Evolutionary conservation across 495 filamentous ascomycete species (phyloP).

Genomic region (Rhypophila decipiens): DNA sequence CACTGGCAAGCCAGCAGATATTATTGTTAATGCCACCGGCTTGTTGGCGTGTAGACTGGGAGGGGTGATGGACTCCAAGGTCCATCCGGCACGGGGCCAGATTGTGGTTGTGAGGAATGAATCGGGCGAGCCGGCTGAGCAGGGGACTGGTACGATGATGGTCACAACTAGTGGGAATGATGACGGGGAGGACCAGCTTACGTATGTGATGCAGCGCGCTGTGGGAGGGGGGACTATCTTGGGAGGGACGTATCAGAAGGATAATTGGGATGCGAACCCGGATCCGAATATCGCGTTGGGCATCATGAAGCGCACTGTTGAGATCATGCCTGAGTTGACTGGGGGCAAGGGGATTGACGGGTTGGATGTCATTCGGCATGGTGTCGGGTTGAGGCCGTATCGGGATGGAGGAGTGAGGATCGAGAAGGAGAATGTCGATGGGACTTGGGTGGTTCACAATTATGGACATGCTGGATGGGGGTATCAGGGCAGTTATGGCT

Average conservation of each 20-base stretch:
- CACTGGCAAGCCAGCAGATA: conserved; percentile 53
- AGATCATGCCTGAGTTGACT: conserved; percentile 65
- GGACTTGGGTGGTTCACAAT: conserved; percentile 76
- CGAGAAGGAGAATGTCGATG: conserved; percentile 73
- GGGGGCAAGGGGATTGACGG: conserved; percentile 71
- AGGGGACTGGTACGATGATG: too few species aligned
- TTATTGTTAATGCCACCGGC: conserved; percentile 86
- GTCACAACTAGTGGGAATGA: conserved; percentile 75
- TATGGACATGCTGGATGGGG: conserved; percentile 96
- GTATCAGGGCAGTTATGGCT: conserved; percentile 84
- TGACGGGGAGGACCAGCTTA: conserved; percentile 71
- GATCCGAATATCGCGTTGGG: conserved; percentile 75
- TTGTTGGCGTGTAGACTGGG: conserved; percentile 66
- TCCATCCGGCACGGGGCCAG: conserved; percentile 79
- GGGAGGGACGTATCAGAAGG: conserved; percentile 79
- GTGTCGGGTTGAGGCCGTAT: conserved; percentile 77
- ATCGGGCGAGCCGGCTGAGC: too few species aligned
- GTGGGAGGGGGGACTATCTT: conserved; percentile 71
- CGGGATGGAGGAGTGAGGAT: conserved; percentile 70
- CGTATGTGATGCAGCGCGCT: conserved; percentile 89
- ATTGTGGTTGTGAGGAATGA: conserved; percentile 84
- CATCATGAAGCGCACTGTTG: conserved; percentile 83
- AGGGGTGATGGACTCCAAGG: conserved; percentile 69
- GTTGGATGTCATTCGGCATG: conserved; percentile 80
- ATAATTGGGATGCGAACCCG: conserved; percentile 73